phyloP scores from a whole-genome alignment of 768 basidiomycete species.

The Russula brevipes region DNA sequence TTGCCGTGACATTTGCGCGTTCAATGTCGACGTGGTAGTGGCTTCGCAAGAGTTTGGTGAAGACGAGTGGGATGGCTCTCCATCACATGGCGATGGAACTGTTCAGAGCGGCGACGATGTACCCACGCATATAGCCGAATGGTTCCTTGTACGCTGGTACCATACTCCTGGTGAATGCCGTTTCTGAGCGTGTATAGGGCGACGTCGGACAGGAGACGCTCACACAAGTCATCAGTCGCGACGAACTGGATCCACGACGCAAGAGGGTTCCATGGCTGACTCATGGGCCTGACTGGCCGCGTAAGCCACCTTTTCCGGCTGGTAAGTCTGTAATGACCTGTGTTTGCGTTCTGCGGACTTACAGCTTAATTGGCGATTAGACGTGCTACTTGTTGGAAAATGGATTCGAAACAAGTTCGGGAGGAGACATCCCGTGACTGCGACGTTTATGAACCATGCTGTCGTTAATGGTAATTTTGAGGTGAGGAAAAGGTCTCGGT shows the following conservation, averaged over 20 bases:
- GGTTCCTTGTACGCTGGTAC: slow-evolving; percentile 10
- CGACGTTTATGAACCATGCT: slow-evolving; percentile 68
- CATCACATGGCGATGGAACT: slow-evolving; percentile 3
- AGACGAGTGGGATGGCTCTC: slow-evolving; percentile 4
- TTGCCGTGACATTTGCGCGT: slow-evolving; percentile 40
- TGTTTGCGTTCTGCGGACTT: not conserved
- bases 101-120: not conserved
- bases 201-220: slow-evolving; percentile 66
- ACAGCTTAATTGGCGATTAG: slow-evolving; percentile 34
- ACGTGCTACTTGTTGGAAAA: slow-evolving; percentile 50
- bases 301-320: slow-evolving; percentile 49
- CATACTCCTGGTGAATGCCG: slow-evolving; percentile 8
- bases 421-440: slow-evolving; percentile 50
- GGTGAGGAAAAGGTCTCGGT: slow-evolving; percentile 29
- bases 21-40: not conserved
- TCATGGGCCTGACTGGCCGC: slow-evolving; percentile 27
- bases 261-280: slow-evolving; percentile 34
- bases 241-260: slow-evolving; percentile 57
- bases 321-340: slow-evolving; percentile 38
- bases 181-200: slow-evolving; percentile 41
- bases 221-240: slow-evolving; percentile 66
- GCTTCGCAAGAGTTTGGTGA: slow-evolving; percentile 8
- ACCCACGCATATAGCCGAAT: not conserved
- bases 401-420: slow-evolving; percentile 60
- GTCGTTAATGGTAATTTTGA: slow-evolving; percentile 57